Conservation (phyloP, 805 yeast species). For the Metschnikowia rubicola region DNA sequence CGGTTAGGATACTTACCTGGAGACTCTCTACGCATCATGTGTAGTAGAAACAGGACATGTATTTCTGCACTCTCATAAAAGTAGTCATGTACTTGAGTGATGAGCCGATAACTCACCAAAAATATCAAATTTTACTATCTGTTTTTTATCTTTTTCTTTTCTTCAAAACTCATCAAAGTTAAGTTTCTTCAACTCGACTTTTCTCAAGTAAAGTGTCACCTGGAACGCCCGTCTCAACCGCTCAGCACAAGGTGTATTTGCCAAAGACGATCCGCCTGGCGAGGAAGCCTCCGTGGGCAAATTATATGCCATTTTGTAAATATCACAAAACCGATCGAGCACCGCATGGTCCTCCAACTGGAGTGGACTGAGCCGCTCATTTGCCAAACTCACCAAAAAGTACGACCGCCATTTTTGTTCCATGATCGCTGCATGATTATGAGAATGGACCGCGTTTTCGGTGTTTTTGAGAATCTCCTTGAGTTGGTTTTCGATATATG, state of each 20-base stretch:
- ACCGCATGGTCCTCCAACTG: not conserved
- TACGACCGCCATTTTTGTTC: slow-evolving; percentile 5
- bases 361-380: not conserved
- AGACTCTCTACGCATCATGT: no score
- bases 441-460: not conserved
- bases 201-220: not conserved
- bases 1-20: no score
- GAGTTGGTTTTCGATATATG: not conserved
- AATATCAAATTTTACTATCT: no score
- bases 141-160: no score
- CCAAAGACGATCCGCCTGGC: no score
- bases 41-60: no score
- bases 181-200: not conserved
- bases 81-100: no score
- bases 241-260: not conserved
- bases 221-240: not conserved
- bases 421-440: not conserved
- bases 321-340: not conserved
- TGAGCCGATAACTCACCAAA: no score
- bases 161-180: no score
- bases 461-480: not conserved
- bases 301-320: not conserved
- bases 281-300: no score
- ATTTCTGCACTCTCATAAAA: no score
- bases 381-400: slow-evolving; percentile 1